Percentiles rank a stretch among this genome's conserved stretches.
Evolutionary conservation across 805 yeast species (phyloP).

Genomic region (Tetrapisispora fleetii): DNA sequence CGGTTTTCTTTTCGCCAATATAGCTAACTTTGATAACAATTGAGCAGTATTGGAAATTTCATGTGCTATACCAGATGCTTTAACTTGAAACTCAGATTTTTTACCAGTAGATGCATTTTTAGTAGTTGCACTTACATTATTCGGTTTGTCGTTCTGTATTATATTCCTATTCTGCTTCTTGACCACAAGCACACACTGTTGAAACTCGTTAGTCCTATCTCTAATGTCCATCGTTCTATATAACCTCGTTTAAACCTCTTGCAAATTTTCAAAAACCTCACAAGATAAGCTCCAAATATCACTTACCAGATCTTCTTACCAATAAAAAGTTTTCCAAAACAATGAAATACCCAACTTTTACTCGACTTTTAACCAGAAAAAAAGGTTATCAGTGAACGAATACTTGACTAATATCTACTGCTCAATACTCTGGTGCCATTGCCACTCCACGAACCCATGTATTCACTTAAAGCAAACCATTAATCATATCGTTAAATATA

Average conservation of each 20-base stretch:
- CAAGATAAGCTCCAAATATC: no score
- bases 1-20: constrained; percentile 79
- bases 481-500: no score
- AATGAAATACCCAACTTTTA: no score
- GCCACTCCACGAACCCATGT: no score
- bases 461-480: no score
- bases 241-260: neutral
- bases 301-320: no score
- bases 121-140: neutral
- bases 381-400: no score
- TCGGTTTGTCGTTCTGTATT: neutral
- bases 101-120: constrained; percentile 22
- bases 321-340: no score
- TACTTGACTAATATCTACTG: no score
- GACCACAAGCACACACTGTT: constrained; percentile 76
- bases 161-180: constrained; percentile 43
- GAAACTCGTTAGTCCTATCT: constrained; percentile 87
- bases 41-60: constrained; percentile 84
- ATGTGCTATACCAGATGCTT: constrained; percentile 76
- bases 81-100: constrained; percentile 48
- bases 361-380: no score
- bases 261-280: no score
- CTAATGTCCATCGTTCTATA: constrained; percentile 33
- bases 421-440: no score
- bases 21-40: constrained; percentile 68